Conservation (phyloP, 495 filamentous ascomycete genomes). For the Sphaerosporella brunnea region DNA sequence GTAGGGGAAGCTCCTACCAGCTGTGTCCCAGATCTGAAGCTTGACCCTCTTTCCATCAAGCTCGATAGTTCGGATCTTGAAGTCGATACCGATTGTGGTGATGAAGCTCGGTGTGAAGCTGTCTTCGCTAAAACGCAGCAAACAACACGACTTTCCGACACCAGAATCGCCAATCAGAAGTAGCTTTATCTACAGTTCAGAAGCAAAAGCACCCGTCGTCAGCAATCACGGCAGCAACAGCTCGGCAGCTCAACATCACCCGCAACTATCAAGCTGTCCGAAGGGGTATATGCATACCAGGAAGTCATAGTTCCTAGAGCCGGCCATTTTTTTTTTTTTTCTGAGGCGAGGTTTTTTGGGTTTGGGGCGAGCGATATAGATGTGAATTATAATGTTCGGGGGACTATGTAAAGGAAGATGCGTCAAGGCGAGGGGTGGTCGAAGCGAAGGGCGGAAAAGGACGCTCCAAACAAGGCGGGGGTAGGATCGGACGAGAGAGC, state of each 20-base stretch:
- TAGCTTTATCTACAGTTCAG: constrained; percentile 71
- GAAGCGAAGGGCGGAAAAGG: too few species aligned
- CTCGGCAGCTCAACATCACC: too few species aligned
- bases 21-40: constrained; percentile 98
- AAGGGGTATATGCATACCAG: constrained; percentile 46
- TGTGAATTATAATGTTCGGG: too few species aligned
- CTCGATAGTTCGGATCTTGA: constrained; percentile 98
- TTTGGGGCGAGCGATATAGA: too few species aligned
- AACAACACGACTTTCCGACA: constrained; percentile 95
- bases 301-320: constrained; percentile 96
- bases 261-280: too few species aligned
- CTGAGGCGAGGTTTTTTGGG: too few species aligned
- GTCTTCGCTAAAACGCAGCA: constrained; percentile 96
- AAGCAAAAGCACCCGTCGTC: background rate
- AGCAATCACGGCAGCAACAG: too few species aligned
- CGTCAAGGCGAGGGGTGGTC: too few species aligned
- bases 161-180: constrained; percentile 96
- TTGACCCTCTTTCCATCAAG: constrained; percentile 96
- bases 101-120: constrained; percentile 98
- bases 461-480: too few species aligned
- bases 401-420: too few species aligned
- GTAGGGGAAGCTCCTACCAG: constrained; percentile 30
- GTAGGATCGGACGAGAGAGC: too few species aligned
- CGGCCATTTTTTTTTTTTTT: constrained; percentile 70
- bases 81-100: constrained; percentile 98